These are phyloP conservation scores for Trichoderma asperelloides DNA, from an alignment of 495 filamentous ascomycete genomes.

Conservation along the genomic window DNA sequence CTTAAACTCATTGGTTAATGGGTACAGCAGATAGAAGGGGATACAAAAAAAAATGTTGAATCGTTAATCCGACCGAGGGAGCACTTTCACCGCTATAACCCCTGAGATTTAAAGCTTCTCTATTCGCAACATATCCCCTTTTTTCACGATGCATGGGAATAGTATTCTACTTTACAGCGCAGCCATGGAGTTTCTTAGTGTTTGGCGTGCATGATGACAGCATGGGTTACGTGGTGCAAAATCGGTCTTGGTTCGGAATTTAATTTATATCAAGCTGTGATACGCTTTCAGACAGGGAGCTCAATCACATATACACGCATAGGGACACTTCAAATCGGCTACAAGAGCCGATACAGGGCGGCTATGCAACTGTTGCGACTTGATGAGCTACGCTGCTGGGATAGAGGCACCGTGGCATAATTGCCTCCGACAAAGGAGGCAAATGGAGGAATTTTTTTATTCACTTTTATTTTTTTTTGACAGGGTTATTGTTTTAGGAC, in stretches of 20 bases:
- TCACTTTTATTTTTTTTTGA: too few relatives aligned
- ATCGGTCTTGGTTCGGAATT: neutral
- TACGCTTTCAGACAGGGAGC: neutral
- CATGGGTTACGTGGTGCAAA: neutral
- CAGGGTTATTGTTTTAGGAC: too few relatives aligned
- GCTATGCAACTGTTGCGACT: too few relatives aligned
- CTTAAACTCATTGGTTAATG: neutral
- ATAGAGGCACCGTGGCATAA: too few relatives aligned
- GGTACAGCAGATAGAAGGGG: neutral
- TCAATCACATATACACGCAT: neutral
- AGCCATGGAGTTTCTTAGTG: constrained; percentile 1
- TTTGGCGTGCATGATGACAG: neutral
- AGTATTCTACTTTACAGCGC: neutral
- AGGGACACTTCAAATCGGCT: neutral
- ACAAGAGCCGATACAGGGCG: neutral
- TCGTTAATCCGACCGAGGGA: neutral
- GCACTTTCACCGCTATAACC: neutral
- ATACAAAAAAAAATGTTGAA: neutral
- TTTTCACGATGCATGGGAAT: neutral
- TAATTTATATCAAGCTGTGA: neutral
- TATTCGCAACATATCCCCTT: neutral
- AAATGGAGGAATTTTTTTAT: too few relatives aligned
- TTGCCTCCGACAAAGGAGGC: too few relatives aligned
- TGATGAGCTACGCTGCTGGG: too few relatives aligned
- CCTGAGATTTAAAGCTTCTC: neutral